Evolutionary conservation across 371 early-diverging fungal species (phyloP).

Genomic region (Apophysomyces elegans): DNA sequence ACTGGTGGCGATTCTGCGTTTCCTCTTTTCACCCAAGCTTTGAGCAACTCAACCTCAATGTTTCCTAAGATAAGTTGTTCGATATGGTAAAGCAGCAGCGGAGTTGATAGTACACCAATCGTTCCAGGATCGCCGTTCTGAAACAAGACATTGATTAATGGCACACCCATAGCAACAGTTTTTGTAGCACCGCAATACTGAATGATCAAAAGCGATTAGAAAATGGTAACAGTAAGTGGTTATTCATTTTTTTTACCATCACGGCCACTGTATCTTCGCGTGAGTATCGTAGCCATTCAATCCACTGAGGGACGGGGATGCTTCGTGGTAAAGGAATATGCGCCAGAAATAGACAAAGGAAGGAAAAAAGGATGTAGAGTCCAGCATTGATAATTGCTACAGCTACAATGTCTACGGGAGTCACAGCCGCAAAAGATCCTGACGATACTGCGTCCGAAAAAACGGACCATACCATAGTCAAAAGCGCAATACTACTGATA

Average conservation of each 20-base stretch:
- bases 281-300: conserved; percentile 39
- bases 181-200: conserved; percentile 69
- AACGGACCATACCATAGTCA: conserved; percentile 70
- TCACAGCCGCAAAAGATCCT: conserved; percentile 46
- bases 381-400: conserved; percentile 51
- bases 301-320: conserved; percentile 21
- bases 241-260: conserved; percentile 26
- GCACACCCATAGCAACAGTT: conserved; percentile 74
- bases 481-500: conserved; percentile 56
- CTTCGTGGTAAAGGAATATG: conserved; percentile 37
- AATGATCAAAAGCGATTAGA: neutral
- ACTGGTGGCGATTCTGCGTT: conserved; percentile 26
- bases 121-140: conserved; percentile 38
- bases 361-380: conserved; percentile 44
- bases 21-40: conserved; percentile 57
- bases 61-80: conserved; percentile 70
- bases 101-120: conserved; percentile 63
- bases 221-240: neutral
- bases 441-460: conserved; percentile 68
- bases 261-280: conserved; percentile 57
- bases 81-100: conserved; percentile 70
- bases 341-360: conserved; percentile 36
- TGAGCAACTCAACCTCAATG: conserved; percentile 58
- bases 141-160: conserved; percentile 72
- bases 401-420: conserved; percentile 54